Base-by-base conservation (phyloP, 371 early-diverging fungal genomes). In the Quaeritorhiza haematococci region DNA sequence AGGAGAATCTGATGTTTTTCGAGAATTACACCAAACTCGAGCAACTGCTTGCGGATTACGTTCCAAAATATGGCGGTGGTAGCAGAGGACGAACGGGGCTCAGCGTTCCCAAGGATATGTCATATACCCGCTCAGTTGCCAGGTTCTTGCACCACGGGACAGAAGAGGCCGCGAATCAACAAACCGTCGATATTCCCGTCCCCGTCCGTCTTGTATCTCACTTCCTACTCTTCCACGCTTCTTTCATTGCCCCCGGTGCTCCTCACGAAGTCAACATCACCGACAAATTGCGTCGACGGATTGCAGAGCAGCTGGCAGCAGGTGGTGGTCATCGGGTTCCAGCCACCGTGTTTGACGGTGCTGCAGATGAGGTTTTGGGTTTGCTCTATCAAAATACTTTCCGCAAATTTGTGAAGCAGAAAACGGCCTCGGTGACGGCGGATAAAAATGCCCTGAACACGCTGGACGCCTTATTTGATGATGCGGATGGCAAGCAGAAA, bases 331-430 rank as follows among this genome's bases (percentile, higher is more conserved):
- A 38, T 19, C 10, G 19, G 38, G 19, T 38, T 19, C 38, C 38
- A 13, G 13, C 38, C 38, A 56, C 54, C 3, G 49, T 68, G 13
- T 68, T 68, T 64, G 65, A 68, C 49, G 55, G 38, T 3, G 62
- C 62, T 4, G 56, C 49, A 10, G 69, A 68, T 43, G 59, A 68
- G 27, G 61, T 68, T 32, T 23, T 68, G 42, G 61, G 49, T 38
- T 32, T 64, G 30, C 55, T 68, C 47, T 68, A 64, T 35, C 49
- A 53, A 2, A 64, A 68, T 33, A 59, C 69, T 30, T 68, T 62
- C 48, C 38, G 45, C 27, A 33, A 43, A 23, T 66, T 56, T 32
- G 34, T 66, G 19, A 6, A 43, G 47, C 17, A 43, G 50, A 46
- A 4, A 35, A 33, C n/a, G n/a, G n/a, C n/a, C n/a, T n/a, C n/a